Evolutionary conservation across 805 yeast species (phyloP).

Genomic region (Teunomyces aglyptinius): DNA sequence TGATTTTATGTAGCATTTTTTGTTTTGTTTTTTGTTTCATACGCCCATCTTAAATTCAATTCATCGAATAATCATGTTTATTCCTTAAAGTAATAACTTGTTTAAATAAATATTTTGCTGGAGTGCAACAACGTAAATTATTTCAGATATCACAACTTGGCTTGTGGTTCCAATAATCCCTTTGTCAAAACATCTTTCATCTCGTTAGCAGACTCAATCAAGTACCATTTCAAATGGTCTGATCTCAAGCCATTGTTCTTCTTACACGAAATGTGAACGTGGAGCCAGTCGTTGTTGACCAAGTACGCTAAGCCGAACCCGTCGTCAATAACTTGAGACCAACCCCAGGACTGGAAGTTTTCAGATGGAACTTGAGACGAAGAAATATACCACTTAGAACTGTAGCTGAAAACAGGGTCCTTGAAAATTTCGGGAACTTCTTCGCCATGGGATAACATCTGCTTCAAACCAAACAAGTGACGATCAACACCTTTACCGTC

Average conservation of each 20-base stretch:
- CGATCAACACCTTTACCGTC: slow-evolving; percentile 91
- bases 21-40: neutral
- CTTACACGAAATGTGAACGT: slow-evolving; percentile 79
- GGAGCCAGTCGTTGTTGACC: slow-evolving; percentile 81
- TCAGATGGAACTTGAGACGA: slow-evolving; percentile 84
- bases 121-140: neutral
- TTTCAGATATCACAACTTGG: slow-evolving; percentile 31
- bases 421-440: slow-evolving; percentile 63
- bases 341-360: slow-evolving; percentile 88
- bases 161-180: slow-evolving; percentile 33
- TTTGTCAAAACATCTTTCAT: slow-evolving; percentile 59
- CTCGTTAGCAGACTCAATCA: slow-evolving; percentile 79
- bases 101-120: slow-evolving; percentile 1
- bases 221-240: slow-evolving; percentile 59
- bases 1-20: slow-evolving; percentile 5
- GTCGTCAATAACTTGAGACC: slow-evolving; percentile 90
- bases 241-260: slow-evolving; percentile 59
- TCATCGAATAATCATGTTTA: neutral
- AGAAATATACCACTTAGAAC: slow-evolving; percentile 81
- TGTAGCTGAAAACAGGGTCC: slow-evolving; percentile 75
- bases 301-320: slow-evolving; percentile 95
- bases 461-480: slow-evolving; percentile 85
- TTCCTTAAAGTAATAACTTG: neutral
- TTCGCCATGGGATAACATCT: slow-evolving; percentile 60
- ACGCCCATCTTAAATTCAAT: neutral